These are phyloP conservation scores for Elaphomyces granulatus DNA, from an alignment of 495 filamentous ascomycete species.

Conservation along the genomic window DNA sequence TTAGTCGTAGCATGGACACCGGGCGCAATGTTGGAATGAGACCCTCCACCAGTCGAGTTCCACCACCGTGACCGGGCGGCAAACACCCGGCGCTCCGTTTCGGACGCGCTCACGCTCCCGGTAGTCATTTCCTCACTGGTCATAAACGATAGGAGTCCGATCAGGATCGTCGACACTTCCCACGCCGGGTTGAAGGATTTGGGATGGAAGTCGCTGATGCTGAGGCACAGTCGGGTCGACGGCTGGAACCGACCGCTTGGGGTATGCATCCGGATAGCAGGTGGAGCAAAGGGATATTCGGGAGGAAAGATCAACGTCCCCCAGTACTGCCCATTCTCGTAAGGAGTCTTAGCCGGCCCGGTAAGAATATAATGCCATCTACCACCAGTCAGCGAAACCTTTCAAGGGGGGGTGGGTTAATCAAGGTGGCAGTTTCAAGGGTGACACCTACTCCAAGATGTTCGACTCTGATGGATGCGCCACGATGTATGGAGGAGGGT, in stretches of 20 bases:
- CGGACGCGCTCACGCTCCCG: slow-evolving; percentile 67
- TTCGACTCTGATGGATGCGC: slow-evolving; percentile 91
- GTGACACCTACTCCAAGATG: slow-evolving; percentile 63
- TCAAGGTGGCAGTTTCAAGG: neutral
- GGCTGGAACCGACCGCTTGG: slow-evolving; percentile 92
- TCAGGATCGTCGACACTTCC: slow-evolving; percentile 93
- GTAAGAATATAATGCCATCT: slow-evolving; percentile 99
- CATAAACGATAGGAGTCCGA: slow-evolving; percentile 92
- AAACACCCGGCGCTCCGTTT: slow-evolving; percentile 62
- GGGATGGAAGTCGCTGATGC: slow-evolving; percentile 93
- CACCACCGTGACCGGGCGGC: slow-evolving; percentile 81
- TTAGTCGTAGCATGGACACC: slow-evolving; percentile 32
- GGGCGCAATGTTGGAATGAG: slow-evolving; percentile 36
- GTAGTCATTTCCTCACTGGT: slow-evolving; percentile 98
- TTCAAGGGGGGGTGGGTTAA: neutral
- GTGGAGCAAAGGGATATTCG: slow-evolving; percentile 93
- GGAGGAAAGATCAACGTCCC: slow-evolving; percentile 89
- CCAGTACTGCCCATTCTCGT: slow-evolving; percentile 95
- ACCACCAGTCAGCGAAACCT: neutral
- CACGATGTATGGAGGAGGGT: slow-evolving; percentile 82
- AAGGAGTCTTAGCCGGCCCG: slow-evolving; percentile 87
- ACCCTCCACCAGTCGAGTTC: slow-evolving; percentile 94
- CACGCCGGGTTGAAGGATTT: slow-evolving; percentile 98
- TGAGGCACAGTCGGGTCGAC: slow-evolving; percentile 79
- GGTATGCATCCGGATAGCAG: slow-evolving; percentile 97